These are phyloP conservation scores for Skeletonema costatum DNA, from an alignment of 108 stramenopile genomes.

Conservation along the genomic window DNA sequence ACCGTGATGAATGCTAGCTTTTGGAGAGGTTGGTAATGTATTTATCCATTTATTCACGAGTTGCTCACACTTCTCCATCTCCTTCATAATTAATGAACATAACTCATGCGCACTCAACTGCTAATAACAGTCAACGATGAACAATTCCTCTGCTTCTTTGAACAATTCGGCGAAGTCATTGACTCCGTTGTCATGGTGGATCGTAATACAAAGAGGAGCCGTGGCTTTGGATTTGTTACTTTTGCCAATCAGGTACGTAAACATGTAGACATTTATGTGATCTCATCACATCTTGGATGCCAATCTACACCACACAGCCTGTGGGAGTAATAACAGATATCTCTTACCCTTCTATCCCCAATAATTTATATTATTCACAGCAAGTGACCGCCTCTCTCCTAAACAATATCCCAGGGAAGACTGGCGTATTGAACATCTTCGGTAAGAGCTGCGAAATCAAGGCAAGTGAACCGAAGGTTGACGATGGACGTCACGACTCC, in stretches of 20 bases:
- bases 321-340: too few relatives aligned
- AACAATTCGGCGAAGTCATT: constrained; percentile 67
- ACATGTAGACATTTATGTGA: neutral
- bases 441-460: constrained; percentile 72
- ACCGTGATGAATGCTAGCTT: neutral
- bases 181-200: constrained; percentile 85
- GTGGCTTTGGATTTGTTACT: constrained; percentile 93
- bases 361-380: neutral
- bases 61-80: neutral
- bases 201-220: constrained; percentile 61
- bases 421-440: constrained; percentile 56
- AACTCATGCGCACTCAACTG: neutral
- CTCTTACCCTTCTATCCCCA: neutral
- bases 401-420: constrained; percentile 16
- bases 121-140: constrained; percentile 50
- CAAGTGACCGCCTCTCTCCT: constrained; percentile 18
- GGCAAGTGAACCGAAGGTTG: constrained; percentile 54
- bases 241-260: constrained; percentile 60
- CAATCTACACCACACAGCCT: neutral
- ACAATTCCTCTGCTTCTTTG: constrained; percentile 67
- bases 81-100: neutral
- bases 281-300: neutral
- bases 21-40: neutral
- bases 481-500: constrained; percentile 1
- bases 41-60: constrained; percentile 5